Conservation (phyloP, 2,329 filamentous ascomycete genomes). For the Chaetomiaceae sp. region DNA sequence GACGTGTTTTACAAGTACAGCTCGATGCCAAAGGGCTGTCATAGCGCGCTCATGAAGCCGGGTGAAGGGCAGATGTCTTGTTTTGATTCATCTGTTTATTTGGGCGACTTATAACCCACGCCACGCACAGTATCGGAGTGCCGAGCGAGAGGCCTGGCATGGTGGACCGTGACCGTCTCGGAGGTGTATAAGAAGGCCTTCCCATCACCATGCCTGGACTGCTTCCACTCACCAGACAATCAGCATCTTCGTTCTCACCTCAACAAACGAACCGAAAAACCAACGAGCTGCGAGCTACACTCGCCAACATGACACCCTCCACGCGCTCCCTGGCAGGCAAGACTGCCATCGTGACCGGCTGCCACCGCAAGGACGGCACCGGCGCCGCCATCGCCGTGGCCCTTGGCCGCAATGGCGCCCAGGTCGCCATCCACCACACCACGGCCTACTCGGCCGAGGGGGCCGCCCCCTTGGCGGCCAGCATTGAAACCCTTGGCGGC, state of each 20-base stretch:
- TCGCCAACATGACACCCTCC: constrained; percentile 9
- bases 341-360: constrained; percentile 43
- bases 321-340: constrained; percentile 38
- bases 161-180: too few species aligned
- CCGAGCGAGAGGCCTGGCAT: too few species aligned
- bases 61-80: too few species aligned
- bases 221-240: too few species aligned
- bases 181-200: too few species aligned
- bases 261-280: background rate
- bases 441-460: constrained; percentile 32
- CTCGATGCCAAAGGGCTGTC: too few species aligned
- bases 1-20: too few species aligned
- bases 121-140: too few species aligned
- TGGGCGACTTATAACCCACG: too few species aligned
- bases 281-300: background rate
- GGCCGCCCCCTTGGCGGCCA: constrained; percentile 31
- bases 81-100: too few species aligned
- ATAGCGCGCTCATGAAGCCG: too few species aligned
- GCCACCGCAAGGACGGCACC: constrained; percentile 41
- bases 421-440: constrained; percentile 38
- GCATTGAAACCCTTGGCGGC: constrained; percentile 30
- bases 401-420: constrained; percentile 39
- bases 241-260: background rate
- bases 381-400: constrained; percentile 40
- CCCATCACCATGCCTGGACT: too few species aligned